phyloP scores from a whole-genome alignment of 2,329 filamentous ascomycete genomes.

The Talaromyces sp. region DNA sequence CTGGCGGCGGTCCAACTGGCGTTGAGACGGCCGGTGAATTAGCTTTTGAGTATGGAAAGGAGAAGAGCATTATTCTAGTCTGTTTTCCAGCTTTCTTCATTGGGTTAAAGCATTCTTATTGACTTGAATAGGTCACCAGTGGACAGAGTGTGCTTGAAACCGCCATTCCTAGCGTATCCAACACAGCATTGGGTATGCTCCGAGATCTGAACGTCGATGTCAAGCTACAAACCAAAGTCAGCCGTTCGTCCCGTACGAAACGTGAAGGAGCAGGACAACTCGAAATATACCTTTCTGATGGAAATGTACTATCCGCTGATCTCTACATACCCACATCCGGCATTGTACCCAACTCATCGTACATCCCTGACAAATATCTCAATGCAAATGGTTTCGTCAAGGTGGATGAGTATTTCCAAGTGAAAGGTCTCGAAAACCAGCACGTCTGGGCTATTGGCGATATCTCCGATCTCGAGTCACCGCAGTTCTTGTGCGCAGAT shows the following conservation, averaged over 20 bases:
- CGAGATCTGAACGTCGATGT: slow-evolving; percentile 5
- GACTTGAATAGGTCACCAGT: slow-evolving; percentile 6
- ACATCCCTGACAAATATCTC: slow-evolving; percentile 4
- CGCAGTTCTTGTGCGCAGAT: slow-evolving; percentile 2
- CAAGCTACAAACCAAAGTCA: slow-evolving; percentile 9
- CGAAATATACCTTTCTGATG: slow-evolving; percentile 11
- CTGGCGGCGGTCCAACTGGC: slow-evolving; percentile 9
- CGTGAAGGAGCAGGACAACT: background rate
- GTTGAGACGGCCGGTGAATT: slow-evolving; percentile 13
- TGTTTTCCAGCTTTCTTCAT: background rate
- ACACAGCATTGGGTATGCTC: slow-evolving; percentile 10
- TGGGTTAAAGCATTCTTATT: background rate
- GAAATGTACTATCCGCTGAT: slow-evolving; percentile 1
- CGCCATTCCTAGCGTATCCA: slow-evolving; percentile 6
- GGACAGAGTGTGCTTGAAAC: slow-evolving; percentile 2
- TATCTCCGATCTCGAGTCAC: slow-evolving; percentile 4
- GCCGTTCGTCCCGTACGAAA: background rate
- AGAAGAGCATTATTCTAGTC: slow-evolving; percentile 10
- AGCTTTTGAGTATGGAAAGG: slow-evolving; percentile 7
- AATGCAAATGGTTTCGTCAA: slow-evolving; percentile 9
- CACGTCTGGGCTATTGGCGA: slow-evolving; percentile 13
- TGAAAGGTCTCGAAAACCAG: slow-evolving; percentile 11
- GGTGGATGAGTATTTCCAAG: slow-evolving; percentile 9
- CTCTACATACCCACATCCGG: slow-evolving; percentile 12
- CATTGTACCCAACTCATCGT: slow-evolving; percentile 10